Evolutionary conservation across 2,329 filamentous ascomycete genomes (phyloP).

Genomic region (Cercospora sp.): DNA sequence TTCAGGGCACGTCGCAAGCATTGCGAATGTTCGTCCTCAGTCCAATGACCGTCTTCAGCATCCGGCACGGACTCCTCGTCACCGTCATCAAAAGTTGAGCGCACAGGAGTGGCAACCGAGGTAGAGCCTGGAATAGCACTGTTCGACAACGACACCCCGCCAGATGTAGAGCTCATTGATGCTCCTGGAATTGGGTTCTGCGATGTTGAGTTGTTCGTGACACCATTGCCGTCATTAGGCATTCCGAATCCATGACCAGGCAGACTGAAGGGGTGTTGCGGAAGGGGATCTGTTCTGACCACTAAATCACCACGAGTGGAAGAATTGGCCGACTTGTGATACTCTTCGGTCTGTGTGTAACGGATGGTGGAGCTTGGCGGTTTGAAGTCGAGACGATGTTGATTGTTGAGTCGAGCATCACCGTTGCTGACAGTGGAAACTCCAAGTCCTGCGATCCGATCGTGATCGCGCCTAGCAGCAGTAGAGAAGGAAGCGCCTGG

Average conservation of each 20-base stretch:
- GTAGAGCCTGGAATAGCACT: not conserved
- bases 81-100: not conserved
- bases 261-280: slow-evolving; percentile 15
- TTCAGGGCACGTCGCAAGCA: slow-evolving; percentile 27
- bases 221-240: not conserved
- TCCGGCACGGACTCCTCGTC: not conserved
- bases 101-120: slow-evolving; percentile 6
- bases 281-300: slow-evolving; percentile 17
- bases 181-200: not conserved
- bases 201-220: not conserved
- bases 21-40: slow-evolving; percentile 17
- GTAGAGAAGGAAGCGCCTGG: not conserved
- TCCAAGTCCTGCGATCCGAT: not conserved
- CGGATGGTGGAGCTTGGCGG: slow-evolving; percentile 5
- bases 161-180: not conserved
- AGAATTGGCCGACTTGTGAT: slow-evolving; percentile 16
- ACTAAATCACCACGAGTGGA: not conserved
- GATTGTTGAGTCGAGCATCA: not conserved
- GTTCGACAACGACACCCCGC: not conserved
- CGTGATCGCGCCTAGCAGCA: not conserved
- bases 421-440: not conserved
- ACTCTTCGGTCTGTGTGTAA: slow-evolving; percentile 23
- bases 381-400: slow-evolving; percentile 12
- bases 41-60: slow-evolving; percentile 15
- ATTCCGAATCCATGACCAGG: not conserved